Conservation (phyloP, 1,139 yeast species). For the Zygoascus hellenicus region DNA sequence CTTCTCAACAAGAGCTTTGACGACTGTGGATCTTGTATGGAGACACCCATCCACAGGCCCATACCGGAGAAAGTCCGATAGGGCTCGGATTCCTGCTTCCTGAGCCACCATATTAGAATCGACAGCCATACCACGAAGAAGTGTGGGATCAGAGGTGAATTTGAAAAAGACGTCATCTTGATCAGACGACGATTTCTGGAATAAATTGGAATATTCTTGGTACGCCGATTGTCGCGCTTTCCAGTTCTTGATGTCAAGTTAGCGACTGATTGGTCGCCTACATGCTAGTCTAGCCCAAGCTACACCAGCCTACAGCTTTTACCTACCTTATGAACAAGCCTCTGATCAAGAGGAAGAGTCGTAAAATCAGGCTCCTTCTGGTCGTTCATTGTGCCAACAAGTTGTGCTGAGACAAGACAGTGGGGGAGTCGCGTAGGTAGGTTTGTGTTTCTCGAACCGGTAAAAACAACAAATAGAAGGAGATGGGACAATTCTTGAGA, state of each 20-base stretch:
- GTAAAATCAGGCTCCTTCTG: slow-evolving; percentile 55
- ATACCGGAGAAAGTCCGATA: slow-evolving; percentile 51
- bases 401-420: neutral
- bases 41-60: slow-evolving; percentile 47
- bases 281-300: neutral
- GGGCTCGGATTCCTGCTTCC: slow-evolving; percentile 64
- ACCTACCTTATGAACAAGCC: slow-evolving; percentile 55
- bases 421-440: slow-evolving; percentile 1
- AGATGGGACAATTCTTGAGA: neutral
- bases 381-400: slow-evolving; percentile 25
- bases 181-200: slow-evolving; percentile 51
- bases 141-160: slow-evolving; percentile 46
- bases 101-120: slow-evolving; percentile 92
- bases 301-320: no score
- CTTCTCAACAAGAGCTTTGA: slow-evolving; percentile 66
- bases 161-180: slow-evolving; percentile 49
- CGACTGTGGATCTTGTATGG: slow-evolving; percentile 34
- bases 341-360: slow-evolving; percentile 57
- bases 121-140: slow-evolving; percentile 50
- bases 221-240: slow-evolving; percentile 81
- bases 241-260: slow-evolving; percentile 47
- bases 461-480: neutral
- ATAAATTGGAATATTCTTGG: slow-evolving; percentile 53
- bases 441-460: slow-evolving; percentile 3
- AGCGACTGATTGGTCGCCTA: neutral